phyloP scores from a whole-genome alignment of 352 stramenopile species.

The Nothophytophthora sp. region DNA sequence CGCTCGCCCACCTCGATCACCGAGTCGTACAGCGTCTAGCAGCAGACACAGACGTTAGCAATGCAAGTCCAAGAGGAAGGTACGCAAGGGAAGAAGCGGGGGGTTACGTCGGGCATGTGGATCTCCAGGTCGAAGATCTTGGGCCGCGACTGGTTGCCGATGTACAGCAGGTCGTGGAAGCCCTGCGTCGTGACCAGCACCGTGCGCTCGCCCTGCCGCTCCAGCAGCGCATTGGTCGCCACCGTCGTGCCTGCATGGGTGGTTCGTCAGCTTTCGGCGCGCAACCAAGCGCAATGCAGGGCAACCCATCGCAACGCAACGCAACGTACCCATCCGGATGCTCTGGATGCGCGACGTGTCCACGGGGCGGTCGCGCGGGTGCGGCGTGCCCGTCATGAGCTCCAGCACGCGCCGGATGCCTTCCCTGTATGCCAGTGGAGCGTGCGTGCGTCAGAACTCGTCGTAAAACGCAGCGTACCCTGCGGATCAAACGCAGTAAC shows the following conservation, averaged over 20 bases:
- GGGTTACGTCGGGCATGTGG: slow-evolving; percentile 85
- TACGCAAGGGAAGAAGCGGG: slow-evolving; percentile 1
- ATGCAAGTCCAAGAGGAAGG: slow-evolving; percentile 1
- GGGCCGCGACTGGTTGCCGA: slow-evolving; percentile 98
- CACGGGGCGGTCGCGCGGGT: slow-evolving; percentile 85
- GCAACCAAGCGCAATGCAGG: background rate
- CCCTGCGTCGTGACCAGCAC: slow-evolving; percentile 95
- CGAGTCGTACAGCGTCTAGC: slow-evolving; percentile 94
- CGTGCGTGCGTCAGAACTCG: too few species aligned
- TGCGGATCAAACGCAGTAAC: too few species aligned
- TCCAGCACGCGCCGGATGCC: slow-evolving; percentile 96
- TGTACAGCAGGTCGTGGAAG: slow-evolving; percentile 97
- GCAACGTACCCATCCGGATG: slow-evolving; percentile 94
- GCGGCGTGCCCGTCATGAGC: slow-evolving; percentile 86
- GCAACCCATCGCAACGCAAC: background rate
- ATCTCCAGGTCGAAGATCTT: slow-evolving; percentile 98
- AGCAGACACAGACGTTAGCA: slow-evolving; percentile 1
- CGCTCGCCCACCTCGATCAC: slow-evolving; percentile 98
- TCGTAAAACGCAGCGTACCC: too few species aligned
- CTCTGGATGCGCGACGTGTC: slow-evolving; percentile 92
- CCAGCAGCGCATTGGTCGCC: slow-evolving; percentile 98
- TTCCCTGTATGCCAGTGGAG: slow-evolving; percentile 69
- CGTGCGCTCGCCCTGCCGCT: slow-evolving; percentile 95
- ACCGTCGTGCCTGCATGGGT: slow-evolving; percentile 98
- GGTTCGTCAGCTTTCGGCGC: background rate